Evolutionary conservation across 441 rosid genomes (phyloP).

Genomic region (Manihot esculenta): DNA sequence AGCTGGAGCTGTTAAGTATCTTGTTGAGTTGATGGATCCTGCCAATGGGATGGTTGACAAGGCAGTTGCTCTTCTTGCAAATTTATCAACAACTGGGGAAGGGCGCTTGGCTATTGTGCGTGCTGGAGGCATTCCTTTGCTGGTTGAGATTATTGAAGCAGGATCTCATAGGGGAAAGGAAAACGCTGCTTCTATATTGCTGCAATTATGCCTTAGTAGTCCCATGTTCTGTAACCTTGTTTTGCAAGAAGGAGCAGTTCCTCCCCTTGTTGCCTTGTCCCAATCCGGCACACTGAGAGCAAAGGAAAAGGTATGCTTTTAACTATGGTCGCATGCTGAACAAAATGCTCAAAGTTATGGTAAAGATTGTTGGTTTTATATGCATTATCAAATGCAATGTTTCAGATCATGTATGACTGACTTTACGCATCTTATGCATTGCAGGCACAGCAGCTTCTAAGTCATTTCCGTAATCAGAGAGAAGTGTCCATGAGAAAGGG

Average conservation of each 20-base stretch:
- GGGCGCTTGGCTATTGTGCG: slow-evolving; percentile 65
- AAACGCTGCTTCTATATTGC: slow-evolving; percentile 76
- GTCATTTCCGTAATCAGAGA: slow-evolving; percentile 90
- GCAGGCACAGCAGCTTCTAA: slow-evolving; percentile 93
- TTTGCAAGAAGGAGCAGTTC: slow-evolving; percentile 94
- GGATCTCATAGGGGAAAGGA: slow-evolving; percentile 94
- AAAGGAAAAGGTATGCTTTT: slow-evolving; percentile 75
- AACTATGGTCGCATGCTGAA: background rate
- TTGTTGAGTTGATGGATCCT: slow-evolving; percentile 74
- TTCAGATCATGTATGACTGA: slow-evolving; percentile 19
- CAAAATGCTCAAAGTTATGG: background rate
- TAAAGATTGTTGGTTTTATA: background rate
- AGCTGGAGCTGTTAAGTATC: slow-evolving; percentile 86
- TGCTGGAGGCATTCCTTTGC: slow-evolving; percentile 75
- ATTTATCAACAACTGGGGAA: slow-evolving; percentile 75
- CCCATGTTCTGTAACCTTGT: slow-evolving; percentile 81
- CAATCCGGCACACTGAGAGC: slow-evolving; percentile 95
- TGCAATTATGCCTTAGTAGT: slow-evolving; percentile 76
- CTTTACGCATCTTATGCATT: slow-evolving; percentile 20
- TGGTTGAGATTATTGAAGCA: slow-evolving; percentile 79
- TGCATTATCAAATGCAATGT: background rate
- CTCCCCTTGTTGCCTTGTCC: slow-evolving; percentile 91
- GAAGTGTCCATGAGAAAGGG: slow-evolving; percentile 61
- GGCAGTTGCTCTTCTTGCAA: slow-evolving; percentile 87
- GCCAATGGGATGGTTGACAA: slow-evolving; percentile 79